Evolutionary conservation across 768 basidiomycete species (phyloP), one percentile per base, ranked within the genome.

Genomic region (Lactarius sanguifluus): DNA sequence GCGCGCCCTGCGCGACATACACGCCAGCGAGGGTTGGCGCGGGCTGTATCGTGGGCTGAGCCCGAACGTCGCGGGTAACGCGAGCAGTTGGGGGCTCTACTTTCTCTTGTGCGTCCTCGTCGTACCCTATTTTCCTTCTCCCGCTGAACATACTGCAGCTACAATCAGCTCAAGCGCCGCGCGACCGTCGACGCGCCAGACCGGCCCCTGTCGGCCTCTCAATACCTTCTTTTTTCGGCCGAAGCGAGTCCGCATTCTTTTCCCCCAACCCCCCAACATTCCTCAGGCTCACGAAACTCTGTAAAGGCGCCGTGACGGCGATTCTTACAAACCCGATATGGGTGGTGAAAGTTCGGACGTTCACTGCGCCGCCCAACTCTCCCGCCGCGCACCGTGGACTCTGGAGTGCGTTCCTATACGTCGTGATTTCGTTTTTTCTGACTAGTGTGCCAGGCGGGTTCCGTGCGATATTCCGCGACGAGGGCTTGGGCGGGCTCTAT

Each of bases 311-410:
- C 15, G 87, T 87, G n/a, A 97, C 96, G 4, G 96, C 97, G 1
- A 80, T 98, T 72, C 83, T 97, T 74, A 99, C 96, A 9, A 98
- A 99, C 76, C 97, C 96, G 0, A 86, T 98, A 71, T 98, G 97
- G 96, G 91, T 98, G 16, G 91, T 98, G 63, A 92, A 96, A 79
- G 96, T 97, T 10, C 87, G 97, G 66, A 95, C 98, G 88, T 99
- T 97, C 74, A 94, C 95, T 1, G 90, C 94, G 1, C 79, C 79
- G 12, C 76, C 83, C 34, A 82, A 84, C 63, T 85, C 88, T 50
- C 86, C 90, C 10, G 79, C 75, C 3, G 87, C 94, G 1, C 98
- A 98, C 76, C 85, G 86, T 20, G 87, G 89, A 10, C 80, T 95
- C 64, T 89, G 85, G 85, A 80, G 94, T 94, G 67, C 66, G 88